Evolutionary conservation across 2,329 filamentous ascomycete species (phyloP), one percentile per base, ranked within the genome.

Genomic region (Tolypocladium tropicale): DNA sequence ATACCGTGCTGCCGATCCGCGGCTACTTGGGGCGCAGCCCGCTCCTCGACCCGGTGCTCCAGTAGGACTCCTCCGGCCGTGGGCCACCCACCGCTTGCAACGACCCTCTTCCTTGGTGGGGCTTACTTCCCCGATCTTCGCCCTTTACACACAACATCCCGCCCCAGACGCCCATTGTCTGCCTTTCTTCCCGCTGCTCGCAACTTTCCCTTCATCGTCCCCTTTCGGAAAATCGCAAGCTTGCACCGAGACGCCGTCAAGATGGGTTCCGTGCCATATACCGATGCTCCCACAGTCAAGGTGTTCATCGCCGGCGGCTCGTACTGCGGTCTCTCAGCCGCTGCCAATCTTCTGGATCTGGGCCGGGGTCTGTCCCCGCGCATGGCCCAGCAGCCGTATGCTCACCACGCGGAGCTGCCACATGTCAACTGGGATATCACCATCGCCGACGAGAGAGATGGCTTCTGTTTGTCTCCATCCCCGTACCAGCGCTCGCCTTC

Each of bases 401-500:
- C 59, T 48, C 71, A 78, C 65, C 62, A 76, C 62, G 61, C 72
- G 60, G 64, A 71, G 33, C 66, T 74, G 23, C 73, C 75, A 49
- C 75, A 74, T 28, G 74, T 86, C 49, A 76, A 81, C 1, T 70
- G 89, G 16, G 79, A 90, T 39, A 84, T 92, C 53, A 90, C 86
- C 25, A 78, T 92, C 25, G 83, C 89, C 28, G 88, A 92, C 63
- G 86, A 91, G 69, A 76, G 86, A n/a, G 88, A 92, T 74, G 89
- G 89, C n/a, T 91, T 84, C 68, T 91, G 88, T 91, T 75, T 63
- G 85, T 71, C 6, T 41, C 28, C 14, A 33, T 16, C n/a, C 23
- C 46, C 49, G 34, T 25, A 21, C 12, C 18, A 2, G 43, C 39
- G 36, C 30, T 33, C 43, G n/a, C n/a, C 52, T 4, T 54, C 6